Base-by-base conservation (phyloP, 129 eudicot species). In the Heracleum sosnowskyi region DNA sequence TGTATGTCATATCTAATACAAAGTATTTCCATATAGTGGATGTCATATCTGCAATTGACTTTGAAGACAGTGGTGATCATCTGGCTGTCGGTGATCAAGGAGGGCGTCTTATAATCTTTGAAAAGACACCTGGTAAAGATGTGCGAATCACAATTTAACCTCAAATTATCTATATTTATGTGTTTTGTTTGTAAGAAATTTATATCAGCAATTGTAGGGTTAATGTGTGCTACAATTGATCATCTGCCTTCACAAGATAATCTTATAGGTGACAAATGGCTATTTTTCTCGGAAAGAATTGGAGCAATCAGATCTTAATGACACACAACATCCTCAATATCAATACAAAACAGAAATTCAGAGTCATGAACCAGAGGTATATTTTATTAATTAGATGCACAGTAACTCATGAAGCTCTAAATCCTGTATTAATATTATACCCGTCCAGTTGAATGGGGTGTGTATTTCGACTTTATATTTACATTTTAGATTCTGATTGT, bases 351-450 rank as follows among this genome's bases (percentile, higher is more conserved):
- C 97, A 6, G 98, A 93, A 83, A 91, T 93, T 76, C 98, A 91
- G 79, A 91, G 98, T 84, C 97, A 93, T 45, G 98, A 93, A 85
- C 97, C 98, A 9, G 98, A 91, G 95, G 97, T 91, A 80, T 73
- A 74, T n/a, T 69, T 10, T 34, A 34, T 45, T 55, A 4, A 26
- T 39, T 35, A n/a, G 44, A 51, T 68, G 49, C 37, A 28, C 46
- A 12, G 7, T 5, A 66, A 28, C 26, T 26, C 41, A 5, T 33
- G 4, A 63, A 26, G 37, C 70, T 60, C 31, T 73, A 5, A 40
- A 31, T 16, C 44, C 31, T 18, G 16, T 29, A n/a, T 24, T 69
- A 11, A 10, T 7, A 60, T 26, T 12, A 64, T 51, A 4, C 47
- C 24, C n/a, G 18, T 69, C 37, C 29, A 28, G 66, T 57, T 78